Percentiles rank a stretch among this genome's conserved stretches.
These are phyloP conservation scores for Plantago ovata DNA, from an alignment of 257 asterid genomes.

Conservation along the genomic window DNA sequence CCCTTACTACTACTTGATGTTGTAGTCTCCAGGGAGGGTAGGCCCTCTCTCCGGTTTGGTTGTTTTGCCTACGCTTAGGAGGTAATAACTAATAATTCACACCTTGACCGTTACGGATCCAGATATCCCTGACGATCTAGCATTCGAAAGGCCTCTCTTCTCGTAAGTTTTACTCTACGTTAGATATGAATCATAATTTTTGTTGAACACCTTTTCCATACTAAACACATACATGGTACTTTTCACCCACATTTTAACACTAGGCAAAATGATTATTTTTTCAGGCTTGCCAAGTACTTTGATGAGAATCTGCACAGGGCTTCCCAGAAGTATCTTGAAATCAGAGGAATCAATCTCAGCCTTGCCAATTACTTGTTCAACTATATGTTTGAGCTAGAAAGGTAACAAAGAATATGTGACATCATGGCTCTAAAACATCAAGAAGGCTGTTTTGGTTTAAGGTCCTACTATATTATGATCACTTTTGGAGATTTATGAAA, in stretches of 20 bases:
- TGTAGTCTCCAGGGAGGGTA: slow-evolving; percentile 54
- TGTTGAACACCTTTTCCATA: not conserved
- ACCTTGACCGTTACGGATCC: slow-evolving; percentile 58
- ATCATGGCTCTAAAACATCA: slow-evolving; percentile 75
- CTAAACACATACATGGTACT: too few species aligned
- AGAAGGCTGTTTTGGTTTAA: slow-evolving; percentile 60
- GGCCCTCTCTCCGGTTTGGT: slow-evolving; percentile 58
- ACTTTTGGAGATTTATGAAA: slow-evolving; percentile 2
- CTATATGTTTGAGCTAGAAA: slow-evolving; percentile 74
- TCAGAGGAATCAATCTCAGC: slow-evolving; percentile 78
- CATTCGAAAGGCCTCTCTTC: slow-evolving; percentile 89
- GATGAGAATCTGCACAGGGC: slow-evolving; percentile 96
- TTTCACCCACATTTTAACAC: not conserved
- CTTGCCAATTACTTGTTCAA: slow-evolving; percentile 77
- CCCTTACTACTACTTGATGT: slow-evolving; percentile 61
- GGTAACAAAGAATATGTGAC: slow-evolving; percentile 59
- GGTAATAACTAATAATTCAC: slow-evolving; percentile 51
- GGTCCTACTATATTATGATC: not conserved
- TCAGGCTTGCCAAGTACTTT: slow-evolving; percentile 80
- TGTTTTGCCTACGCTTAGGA: slow-evolving; percentile 74
- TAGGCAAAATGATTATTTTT: not conserved
- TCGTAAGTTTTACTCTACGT: slow-evolving; percentile 36
- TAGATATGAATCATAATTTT: not conserved
- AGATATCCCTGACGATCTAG: slow-evolving; percentile 49
- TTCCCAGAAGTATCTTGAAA: slow-evolving; percentile 85